Evolutionary conservation across 345 rosid genomes (phyloP), one percentile per base, ranked within the genome.

Genomic region (Viola odorata): DNA sequence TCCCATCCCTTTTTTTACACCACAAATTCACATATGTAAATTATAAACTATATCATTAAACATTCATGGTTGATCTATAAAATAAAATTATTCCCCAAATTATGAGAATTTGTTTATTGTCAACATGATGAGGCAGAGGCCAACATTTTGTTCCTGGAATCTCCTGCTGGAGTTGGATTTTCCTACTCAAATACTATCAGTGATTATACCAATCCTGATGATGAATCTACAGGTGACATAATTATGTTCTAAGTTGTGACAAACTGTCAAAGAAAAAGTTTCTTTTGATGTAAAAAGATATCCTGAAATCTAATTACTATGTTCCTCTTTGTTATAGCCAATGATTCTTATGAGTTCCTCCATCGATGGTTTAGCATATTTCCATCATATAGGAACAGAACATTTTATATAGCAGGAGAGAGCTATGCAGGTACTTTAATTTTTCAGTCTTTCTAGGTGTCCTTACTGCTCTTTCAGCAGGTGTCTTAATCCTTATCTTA

Each of bases 101-200:
- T 15, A 23, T 45, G 45, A 57, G 10, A 61, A 40, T 41, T 8
- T 50, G 53, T 16, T 67, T 56, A 57, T 75, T 23, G 32, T 23
- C 32, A 23, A 55, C 50, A 36, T 62, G 53, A 52, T 78, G 79
- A 65, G 41, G 76, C 85, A 91, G 98, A 80, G 72, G 98, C 96
- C 76, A 91, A 91, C 77, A 78, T 91, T 75, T 67, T 91, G 65
- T 91, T 91, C 78, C 66, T 89, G 71, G 98, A 89, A 75, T 91
- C 98, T 66, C 98, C 98, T 0, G 75, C 82, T 68, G 95, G 98
- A 50, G 98, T 91, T 70, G 98, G 98, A 41, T 91, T 88, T 86
- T 91, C 98, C 8, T 85, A 89, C 80, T 87, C 96, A 57, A 91
- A 89, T 62, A 78, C 86, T 47, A 81, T 80, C 11, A 61, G 69